Evolutionary conservation across 2,329 filamentous ascomycete species (phyloP).

Genomic region (Cryoendolithus antarcticus): DNA sequence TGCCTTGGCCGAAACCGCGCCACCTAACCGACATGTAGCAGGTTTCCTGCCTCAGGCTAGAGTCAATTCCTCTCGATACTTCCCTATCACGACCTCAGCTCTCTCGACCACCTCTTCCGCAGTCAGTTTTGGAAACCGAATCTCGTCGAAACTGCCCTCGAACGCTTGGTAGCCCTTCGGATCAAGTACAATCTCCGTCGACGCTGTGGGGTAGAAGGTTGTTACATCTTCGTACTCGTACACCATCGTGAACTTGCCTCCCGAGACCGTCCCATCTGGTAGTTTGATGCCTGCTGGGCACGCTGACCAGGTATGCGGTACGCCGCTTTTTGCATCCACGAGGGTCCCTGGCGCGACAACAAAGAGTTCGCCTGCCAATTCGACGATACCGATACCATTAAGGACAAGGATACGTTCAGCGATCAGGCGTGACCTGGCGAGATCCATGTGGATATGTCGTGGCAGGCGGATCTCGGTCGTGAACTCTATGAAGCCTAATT

Average conservation of each 20-base stretch:
- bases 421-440: slow-evolving; percentile 7
- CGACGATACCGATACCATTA: slow-evolving; percentile 11
- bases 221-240: slow-evolving; percentile 15
- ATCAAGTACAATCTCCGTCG: slow-evolving; percentile 7
- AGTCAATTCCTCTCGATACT: no score
- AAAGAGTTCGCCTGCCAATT: slow-evolving; percentile 10
- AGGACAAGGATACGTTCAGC: slow-evolving; percentile 14
- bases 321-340: slow-evolving; percentile 11
- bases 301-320: slow-evolving; percentile 14
- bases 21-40: no score
- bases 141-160: slow-evolving; percentile 10
- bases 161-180: slow-evolving; percentile 9
- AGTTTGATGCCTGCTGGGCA: slow-evolving; percentile 13
- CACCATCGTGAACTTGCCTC: slow-evolving; percentile 13
- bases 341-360: slow-evolving; percentile 12
- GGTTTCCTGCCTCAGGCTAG: no score
- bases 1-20: no score
- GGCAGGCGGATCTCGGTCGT: slow-evolving; percentile 11
- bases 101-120: no score
- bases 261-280: slow-evolving; percentile 11
- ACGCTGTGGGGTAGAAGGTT: slow-evolving; percentile 11
- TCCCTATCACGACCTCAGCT: no score
- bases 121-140: slow-evolving; percentile 11
- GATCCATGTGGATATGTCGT: slow-evolving; percentile 14
- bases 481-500: slow-evolving; percentile 12